Percentiles rank a stretch among this genome's conserved stretches.
phyloP scores from a whole-genome alignment of 768 basidiomycete genomes.

The Boletus coccyginus region DNA sequence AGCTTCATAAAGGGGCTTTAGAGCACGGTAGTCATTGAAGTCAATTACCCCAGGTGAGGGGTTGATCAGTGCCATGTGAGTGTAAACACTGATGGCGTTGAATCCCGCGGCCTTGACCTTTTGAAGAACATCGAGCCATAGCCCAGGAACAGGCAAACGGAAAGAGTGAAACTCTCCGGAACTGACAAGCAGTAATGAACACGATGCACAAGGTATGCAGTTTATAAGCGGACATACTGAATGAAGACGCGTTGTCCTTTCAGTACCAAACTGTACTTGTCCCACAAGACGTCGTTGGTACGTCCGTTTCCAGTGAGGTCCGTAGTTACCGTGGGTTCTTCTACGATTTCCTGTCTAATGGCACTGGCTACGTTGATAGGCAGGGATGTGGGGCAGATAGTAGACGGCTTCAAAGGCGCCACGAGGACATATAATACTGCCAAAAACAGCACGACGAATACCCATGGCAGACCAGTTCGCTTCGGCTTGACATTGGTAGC shows the following conservation, averaged over 20 bases:
- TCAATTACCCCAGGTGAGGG: conserved; percentile 74
- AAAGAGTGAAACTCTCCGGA: conserved; percentile 87
- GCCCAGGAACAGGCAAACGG: conserved; percentile 70
- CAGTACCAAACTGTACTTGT: conserved; percentile 70
- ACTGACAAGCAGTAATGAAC: conserved; percentile 34
- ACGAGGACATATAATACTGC: conserved; percentile 13
- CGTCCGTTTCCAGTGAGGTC: conserved; percentile 30
- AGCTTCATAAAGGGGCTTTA: conserved; percentile 71
- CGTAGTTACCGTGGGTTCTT: neutral
- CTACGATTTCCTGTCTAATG: neutral
- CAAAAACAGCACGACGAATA: conserved; percentile 14
- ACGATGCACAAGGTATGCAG: neutral
- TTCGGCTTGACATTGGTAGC: conserved; percentile 1
- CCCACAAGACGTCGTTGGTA: conserved; percentile 48
- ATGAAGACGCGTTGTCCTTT: conserved; percentile 70
- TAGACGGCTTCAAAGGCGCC: conserved; percentile 7
- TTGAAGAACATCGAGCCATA: conserved; percentile 83
- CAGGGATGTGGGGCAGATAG: neutral
- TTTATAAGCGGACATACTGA: conserved; percentile 45
- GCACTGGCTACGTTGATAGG: conserved; percentile 4
- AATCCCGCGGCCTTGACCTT: conserved; percentile 80
- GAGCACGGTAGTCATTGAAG: conserved; percentile 64
- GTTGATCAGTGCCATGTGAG: conserved; percentile 76
- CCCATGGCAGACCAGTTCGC: conserved; percentile 9
- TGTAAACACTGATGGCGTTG: conserved; percentile 75